phyloP scores from a whole-genome alignment of 441 rosid species.

The Manihot esculenta region DNA sequence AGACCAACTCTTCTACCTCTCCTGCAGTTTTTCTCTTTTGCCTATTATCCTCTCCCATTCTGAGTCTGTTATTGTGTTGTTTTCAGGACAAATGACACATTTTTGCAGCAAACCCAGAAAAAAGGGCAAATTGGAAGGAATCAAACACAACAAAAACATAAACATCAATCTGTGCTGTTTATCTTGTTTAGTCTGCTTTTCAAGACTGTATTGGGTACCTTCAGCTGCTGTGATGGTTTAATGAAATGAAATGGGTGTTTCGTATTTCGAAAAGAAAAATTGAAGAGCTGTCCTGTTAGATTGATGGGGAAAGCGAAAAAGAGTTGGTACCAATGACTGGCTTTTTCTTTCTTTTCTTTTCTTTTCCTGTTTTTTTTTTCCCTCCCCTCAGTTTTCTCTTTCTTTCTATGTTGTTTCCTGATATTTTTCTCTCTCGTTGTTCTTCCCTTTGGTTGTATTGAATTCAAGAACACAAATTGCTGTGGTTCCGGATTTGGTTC shows the following conservation, averaged over 20 bases:
- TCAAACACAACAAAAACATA: constrained; percentile 15
- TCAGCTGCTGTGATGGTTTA: constrained; percentile 10
- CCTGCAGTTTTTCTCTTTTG: constrained; percentile 6
- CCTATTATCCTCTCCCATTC: constrained; percentile 10
- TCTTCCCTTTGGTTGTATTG: constrained; percentile 27
- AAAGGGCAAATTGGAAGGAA: constrained; percentile 21
- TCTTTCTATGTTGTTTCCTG: background rate
- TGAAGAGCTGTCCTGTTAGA: constrained; percentile 29
- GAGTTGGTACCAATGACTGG: constrained; percentile 25
- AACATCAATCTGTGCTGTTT: constrained; percentile 15
- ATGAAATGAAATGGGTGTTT: constrained; percentile 23
- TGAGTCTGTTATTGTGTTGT: constrained; percentile 12
- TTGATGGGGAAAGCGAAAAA: constrained; percentile 37
- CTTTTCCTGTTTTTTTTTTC: constrained; percentile 5
- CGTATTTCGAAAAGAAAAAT: constrained; percentile 18
- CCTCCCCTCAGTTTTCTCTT: constrained; percentile 17
- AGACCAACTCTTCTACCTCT: constrained; percentile 5
- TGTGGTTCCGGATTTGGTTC: constrained; percentile 57
- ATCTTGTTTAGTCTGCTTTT: background rate
- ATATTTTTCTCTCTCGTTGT: background rate
- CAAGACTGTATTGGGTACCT: background rate
- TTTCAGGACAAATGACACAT: constrained; percentile 25
- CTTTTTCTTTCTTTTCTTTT: constrained; percentile 27
- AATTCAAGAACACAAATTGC: constrained; percentile 32
- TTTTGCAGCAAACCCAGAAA: constrained; percentile 21